Evolutionary conservation across 73 alveolate species (phyloP).

Genomic region (Breviolum minutum): DNA sequence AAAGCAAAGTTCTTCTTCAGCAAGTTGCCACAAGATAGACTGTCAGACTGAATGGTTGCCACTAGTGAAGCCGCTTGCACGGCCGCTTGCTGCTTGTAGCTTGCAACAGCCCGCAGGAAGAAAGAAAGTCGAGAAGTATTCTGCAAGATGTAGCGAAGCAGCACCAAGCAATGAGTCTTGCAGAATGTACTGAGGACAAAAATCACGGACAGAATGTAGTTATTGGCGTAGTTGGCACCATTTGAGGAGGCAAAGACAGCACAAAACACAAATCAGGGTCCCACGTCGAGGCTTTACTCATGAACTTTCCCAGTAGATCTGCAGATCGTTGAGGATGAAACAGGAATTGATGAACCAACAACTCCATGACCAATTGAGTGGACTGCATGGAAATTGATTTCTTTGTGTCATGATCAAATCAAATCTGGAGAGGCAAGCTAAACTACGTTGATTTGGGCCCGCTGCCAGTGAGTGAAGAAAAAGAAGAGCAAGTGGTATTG

Average conservation of each 20-base stretch:
- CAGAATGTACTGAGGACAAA: no score
- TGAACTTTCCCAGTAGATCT: background rate
- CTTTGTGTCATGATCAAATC: background rate
- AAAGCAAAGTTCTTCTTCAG: background rate
- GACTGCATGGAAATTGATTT: no score
- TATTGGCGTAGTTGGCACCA: background rate
- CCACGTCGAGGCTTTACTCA: background rate
- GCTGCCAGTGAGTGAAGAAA: slow-evolving; percentile 68
- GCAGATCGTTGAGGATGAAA: no score
- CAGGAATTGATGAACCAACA: no score
- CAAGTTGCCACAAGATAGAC: background rate
- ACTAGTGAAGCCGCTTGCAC: background rate
- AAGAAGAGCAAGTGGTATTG: slow-evolving; percentile 52
- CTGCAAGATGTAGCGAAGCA: background rate
- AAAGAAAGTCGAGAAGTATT: slow-evolving; percentile 74
- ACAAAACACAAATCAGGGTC: no score
- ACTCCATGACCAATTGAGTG: no score
- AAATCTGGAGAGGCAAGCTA: slow-evolving; percentile 40
- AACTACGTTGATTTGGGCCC: slow-evolving; percentile 55
- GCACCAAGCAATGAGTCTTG: background rate
- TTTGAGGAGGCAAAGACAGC: no score
- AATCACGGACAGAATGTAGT: no score
- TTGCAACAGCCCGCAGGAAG: slow-evolving; percentile 21
- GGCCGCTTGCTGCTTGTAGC: background rate
- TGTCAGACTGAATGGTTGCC: background rate